Base-by-base conservation (phyloP, 2,329 filamentous ascomycete genomes). In the Aphanoascus verrucosus region DNA sequence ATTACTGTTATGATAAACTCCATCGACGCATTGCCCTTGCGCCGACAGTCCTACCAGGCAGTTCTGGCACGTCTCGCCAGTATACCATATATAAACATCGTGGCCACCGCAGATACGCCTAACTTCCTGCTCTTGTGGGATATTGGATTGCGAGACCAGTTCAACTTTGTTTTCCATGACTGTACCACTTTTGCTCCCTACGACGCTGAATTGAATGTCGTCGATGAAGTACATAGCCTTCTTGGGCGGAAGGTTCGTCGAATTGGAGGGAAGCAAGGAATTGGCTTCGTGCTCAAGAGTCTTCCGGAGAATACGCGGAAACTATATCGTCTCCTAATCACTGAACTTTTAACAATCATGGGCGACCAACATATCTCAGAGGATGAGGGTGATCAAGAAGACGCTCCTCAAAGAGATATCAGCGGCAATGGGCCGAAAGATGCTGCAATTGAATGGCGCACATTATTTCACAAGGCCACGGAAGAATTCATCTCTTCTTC, bases 401-500 rank as follows among this genome's bases (percentile, higher is more conserved):
- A 15, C 11, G 12, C 15, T 9, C 8, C 8, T 11, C 38, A 23
- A 19, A 28, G 34, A 6, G 67, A 58, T 11, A 64, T 62, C n/a
- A 59, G 49, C 56, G 67, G 66, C 46, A 66, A 59, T 6, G 54
- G 60, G 32, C 52, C 43, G 9, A 49, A 57, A 11, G 71, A 75
- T 23, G 63, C 81, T 1, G 89, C 86, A 0, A 82, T 98, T 14
- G 91, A 97, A 71, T 97, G 96, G 67, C 78, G 88, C 19, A 84
- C 88, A 61, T 69, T 98, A 59, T 98, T 97, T 65, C 89, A 94
- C 66, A 96, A 95, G 72, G 90, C 93, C 1, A 85, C 91, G 4
- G 90, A 96, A 70, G 89, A 95, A 65, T 97, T 98, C 68, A 93
- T 98, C 48, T 96, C 91, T 67, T 93, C 87, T 61, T 95, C 86